Base-by-base conservation (phyloP, 805 yeast genomes). In the Candida jianshihensis region DNA sequence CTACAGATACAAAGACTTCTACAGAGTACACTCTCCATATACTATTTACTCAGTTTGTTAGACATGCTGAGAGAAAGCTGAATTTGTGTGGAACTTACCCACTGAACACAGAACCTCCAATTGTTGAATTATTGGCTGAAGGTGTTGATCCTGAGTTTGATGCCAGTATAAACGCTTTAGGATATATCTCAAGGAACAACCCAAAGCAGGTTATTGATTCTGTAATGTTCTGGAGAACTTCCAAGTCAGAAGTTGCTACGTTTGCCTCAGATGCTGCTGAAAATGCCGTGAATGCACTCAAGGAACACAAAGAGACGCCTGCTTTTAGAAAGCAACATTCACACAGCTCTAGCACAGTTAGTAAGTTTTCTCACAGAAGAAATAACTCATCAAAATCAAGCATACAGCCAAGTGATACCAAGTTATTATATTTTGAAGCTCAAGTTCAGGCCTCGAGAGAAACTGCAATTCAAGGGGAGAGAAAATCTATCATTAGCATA, bases 141-240 rank as follows among this genome's bases (percentile, higher is more conserved):
- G 97, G 97, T 1, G 78, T 75, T 2, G 97, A 92, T 51, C 79
- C 83, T 0, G 75, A 73, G 16, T 90, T 92, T 54, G 98, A 92
- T 59, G 76, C 83, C 49, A 84, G 88, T 35, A 75, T 94, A 16
- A 76, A 77, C 13, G 83, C 96, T 0, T 63, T 92, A 37, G 98
- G 98, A 8, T 85, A 85, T 55, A 85, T 92, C 26, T 94, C 98
- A 1, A 71, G 87, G 38, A 70, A 81, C 19, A 85, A 87, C 46
- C 97, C 97, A 0, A 89, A 87, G 53, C 95, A 96, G 0, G 96
- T 92, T 2, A 88, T 94, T 24, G 99, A 92, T 57, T 87, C 95
- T 6, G 95, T 92, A 41, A 89, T 92, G 97, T 89, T 85, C 55
- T 92, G 99, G 99, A 72, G 97, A 41, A 86, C 90, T 56, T 77